Percentiles rank a stretch among this genome's conserved stretches.
Conservation (phyloP, 208 protist species). For the Leishmania arabica region DNA sequence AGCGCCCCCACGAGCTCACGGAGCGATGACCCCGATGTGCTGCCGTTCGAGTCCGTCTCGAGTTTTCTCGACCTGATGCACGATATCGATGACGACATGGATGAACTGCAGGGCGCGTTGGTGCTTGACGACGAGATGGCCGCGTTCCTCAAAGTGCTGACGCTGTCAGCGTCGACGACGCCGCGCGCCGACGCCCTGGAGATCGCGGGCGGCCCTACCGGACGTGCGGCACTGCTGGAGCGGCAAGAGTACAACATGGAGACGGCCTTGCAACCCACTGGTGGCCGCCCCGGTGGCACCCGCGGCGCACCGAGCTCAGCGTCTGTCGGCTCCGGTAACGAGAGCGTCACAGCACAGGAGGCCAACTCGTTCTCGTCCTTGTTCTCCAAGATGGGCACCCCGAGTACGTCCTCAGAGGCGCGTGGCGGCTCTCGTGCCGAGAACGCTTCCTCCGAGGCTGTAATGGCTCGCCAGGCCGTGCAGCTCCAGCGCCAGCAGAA, state of each 20-base stretch:
- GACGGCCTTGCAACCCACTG: constrained; percentile 65
- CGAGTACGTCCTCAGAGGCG: constrained; percentile 5
- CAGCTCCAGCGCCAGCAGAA: constrained; percentile 72
- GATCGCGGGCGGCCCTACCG: background rate
- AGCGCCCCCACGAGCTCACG: constrained; percentile 15
- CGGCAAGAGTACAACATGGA: constrained; percentile 47
- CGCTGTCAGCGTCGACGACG: constrained; percentile 79
- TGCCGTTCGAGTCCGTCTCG: constrained; percentile 66
- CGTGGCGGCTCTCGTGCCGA: constrained; percentile 24
- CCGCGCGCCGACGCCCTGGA: constrained; percentile 48
- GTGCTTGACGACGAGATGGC: constrained; percentile 87
- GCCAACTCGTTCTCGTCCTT: constrained; percentile 1
- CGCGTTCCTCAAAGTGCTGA: constrained; percentile 86
- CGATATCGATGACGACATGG: constrained; percentile 52
- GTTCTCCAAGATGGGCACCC: background rate
- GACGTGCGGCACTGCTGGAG: constrained; percentile 20
- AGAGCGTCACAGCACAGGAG: background rate
- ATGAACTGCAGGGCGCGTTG: constrained; percentile 56
- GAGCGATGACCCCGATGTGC: constrained; percentile 30
- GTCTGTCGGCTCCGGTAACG: background rate
- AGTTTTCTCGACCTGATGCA: constrained; percentile 51
- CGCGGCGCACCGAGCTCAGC: background rate
- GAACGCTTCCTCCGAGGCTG: constrained; percentile 40
- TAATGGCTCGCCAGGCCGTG: constrained; percentile 53
- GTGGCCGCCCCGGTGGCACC: constrained; percentile 21